Conservation (phyloP, 2,329 filamentous ascomycete species). For the Talaromyces piceae region DNA sequence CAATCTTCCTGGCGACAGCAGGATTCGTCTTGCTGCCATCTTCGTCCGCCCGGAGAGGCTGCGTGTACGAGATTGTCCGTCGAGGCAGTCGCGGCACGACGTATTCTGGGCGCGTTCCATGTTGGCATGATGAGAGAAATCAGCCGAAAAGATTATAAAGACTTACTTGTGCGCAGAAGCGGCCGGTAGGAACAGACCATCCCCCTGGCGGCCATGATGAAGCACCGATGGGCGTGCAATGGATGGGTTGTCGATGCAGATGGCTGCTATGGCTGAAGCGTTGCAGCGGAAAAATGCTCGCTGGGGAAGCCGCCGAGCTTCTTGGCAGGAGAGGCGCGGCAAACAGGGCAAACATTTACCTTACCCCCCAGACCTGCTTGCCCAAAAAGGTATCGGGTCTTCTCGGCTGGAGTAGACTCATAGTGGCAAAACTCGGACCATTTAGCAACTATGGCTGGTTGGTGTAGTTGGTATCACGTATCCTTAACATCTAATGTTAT, state of each 20-base stretch:
- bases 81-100: constrained; percentile 27
- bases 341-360: background rate
- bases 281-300: background rate
- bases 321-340: background rate
- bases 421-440: no score
- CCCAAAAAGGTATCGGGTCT: no score
- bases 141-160: background rate
- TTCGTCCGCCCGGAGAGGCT: constrained; percentile 23
- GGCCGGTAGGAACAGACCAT: constrained; percentile 30
- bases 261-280: background rate
- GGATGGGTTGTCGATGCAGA: background rate
- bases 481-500: no score
- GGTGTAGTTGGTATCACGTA: no score
- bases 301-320: background rate
- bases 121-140: constrained; percentile 2
- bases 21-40: constrained; percentile 14
- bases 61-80: constrained; percentile 28
- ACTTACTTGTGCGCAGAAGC: constrained; percentile 31
- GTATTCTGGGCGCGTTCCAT: constrained; percentile 20
- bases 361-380: background rate
- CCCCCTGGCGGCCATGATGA: constrained; percentile 33
- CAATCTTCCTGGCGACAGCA: constrained; percentile 15
- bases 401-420: no score
- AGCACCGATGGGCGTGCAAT: background rate
- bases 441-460: no score